Percentiles rank a stretch among this genome's conserved stretches.
Evolutionary conservation across 306 rosid genomes (phyloP).

Genomic region (Corylus avellana): DNA sequence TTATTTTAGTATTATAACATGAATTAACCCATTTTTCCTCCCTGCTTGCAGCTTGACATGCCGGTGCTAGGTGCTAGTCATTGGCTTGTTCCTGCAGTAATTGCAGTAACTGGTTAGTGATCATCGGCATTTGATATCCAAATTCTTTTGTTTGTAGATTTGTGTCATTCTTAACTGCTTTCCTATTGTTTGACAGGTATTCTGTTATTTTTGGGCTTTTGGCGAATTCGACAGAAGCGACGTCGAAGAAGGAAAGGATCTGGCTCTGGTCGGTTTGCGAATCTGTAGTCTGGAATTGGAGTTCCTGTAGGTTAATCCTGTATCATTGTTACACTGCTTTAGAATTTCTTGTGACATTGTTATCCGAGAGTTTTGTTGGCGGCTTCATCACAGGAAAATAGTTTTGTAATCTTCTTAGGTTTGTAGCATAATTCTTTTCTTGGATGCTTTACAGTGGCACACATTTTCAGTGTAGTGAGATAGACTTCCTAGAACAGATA

Average conservation of each 20-base stretch:
- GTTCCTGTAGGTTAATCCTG: constrained; percentile 10
- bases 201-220: constrained; percentile 61
- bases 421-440: constrained; percentile 6
- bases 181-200: constrained; percentile 48
- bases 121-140: constrained; percentile 1
- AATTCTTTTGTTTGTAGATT: background rate
- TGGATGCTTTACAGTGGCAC: constrained; percentile 11
- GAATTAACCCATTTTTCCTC: constrained; percentile 30
- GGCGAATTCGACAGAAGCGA: constrained; percentile 89
- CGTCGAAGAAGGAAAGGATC: constrained; percentile 75
- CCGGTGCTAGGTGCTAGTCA: constrained; percentile 66
- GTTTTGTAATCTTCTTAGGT: constrained; percentile 25
- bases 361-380: constrained; percentile 22
- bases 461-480: constrained; percentile 15
- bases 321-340: constrained; percentile 32
- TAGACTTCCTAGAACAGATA: background rate
- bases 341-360: constrained; percentile 31
- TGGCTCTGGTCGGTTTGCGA: constrained; percentile 60
- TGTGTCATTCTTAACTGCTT: background rate
- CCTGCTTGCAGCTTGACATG: constrained; percentile 66
- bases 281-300: constrained; percentile 46
- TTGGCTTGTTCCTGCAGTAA: constrained; percentile 75
- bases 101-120: constrained; percentile 71
- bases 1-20: constrained; percentile 5
- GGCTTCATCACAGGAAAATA: constrained; percentile 32